Conservation (phyloP, 768 basidiomycete genomes). For the Daedaleopsis sinensis region DNA sequence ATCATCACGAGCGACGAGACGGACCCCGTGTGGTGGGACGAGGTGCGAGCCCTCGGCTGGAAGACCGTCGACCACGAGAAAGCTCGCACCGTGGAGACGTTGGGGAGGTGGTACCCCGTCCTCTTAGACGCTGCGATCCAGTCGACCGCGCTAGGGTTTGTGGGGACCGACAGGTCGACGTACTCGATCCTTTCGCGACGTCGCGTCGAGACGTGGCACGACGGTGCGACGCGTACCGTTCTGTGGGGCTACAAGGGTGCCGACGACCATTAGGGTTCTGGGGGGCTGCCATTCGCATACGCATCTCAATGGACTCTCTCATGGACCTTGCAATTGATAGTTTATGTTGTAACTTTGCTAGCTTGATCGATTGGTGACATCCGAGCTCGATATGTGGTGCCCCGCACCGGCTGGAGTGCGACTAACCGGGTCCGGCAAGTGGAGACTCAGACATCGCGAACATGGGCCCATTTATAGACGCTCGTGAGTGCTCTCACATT, state of each 20-base stretch:
- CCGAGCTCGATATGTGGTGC: too few species aligned
- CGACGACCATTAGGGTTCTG: conserved; percentile 49
- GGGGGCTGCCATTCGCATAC: not conserved
- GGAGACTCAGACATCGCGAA: too few species aligned
- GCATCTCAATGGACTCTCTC: not conserved
- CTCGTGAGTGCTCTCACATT: not conserved
- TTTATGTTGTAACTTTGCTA: not conserved
- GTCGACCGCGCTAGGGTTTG: conserved; percentile 64
- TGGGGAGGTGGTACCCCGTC: conserved; percentile 56
- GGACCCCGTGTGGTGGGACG: conserved; percentile 43
- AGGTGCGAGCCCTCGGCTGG: conserved; percentile 40
- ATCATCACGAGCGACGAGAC: conserved; percentile 48
- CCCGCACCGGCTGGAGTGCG: too few species aligned
- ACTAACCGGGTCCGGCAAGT: too few species aligned
- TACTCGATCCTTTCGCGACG: conserved; percentile 68
- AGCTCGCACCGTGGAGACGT: conserved; percentile 35
- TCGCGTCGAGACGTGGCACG: conserved; percentile 69
- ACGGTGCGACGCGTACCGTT: conserved; percentile 52
- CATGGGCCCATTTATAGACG: too few species aligned
- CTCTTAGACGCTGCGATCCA: conserved; percentile 76
- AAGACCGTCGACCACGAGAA: conserved; percentile 35
- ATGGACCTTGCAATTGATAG: conserved; percentile 8
- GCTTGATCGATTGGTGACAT: not conserved
- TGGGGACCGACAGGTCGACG: conserved; percentile 73
- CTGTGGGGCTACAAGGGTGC: conserved; percentile 61